A percentile compares a stretch with the other conserved stretches of the same genome.
Conservation (phyloP, 352 stramenopile species). For the Pythium phragmitis region DNA sequence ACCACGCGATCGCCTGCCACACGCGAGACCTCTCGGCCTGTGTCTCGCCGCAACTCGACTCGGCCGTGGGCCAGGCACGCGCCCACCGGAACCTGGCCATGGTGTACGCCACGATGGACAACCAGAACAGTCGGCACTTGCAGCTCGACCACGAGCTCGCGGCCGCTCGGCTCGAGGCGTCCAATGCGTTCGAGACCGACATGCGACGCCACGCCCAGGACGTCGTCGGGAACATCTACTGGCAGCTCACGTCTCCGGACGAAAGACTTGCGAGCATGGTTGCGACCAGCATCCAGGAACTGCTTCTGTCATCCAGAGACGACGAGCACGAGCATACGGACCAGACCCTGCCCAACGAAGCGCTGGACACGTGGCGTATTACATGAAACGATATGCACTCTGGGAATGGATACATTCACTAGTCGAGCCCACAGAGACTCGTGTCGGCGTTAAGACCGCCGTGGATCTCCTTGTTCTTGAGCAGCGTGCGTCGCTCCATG, state of each 20-base stretch:
- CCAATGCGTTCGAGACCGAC: conserved; percentile 47
- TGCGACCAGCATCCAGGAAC: conserved; percentile 34
- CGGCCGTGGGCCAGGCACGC: conserved; percentile 46
- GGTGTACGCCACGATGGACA: conserved; percentile 50
- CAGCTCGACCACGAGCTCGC: conserved; percentile 33
- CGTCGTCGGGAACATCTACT: conserved; percentile 67
- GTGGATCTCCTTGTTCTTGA: conserved; percentile 89
- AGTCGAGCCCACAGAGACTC: conserved; percentile 82
- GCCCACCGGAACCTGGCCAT: conserved; percentile 73
- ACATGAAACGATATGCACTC: conserved; percentile 1
- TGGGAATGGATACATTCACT: neutral
- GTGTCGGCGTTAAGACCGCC: conserved; percentile 73
- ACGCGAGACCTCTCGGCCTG: conserved; percentile 53
- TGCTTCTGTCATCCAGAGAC: conserved; percentile 24
- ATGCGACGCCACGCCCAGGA: conserved; percentile 40
- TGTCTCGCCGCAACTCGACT: conserved; percentile 37
- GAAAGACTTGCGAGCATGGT: conserved; percentile 38
- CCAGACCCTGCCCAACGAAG: no score
- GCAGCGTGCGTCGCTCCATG: conserved; percentile 63
- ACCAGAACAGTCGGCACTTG: neutral
- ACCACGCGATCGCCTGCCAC: conserved; percentile 60
- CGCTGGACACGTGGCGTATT: neutral
- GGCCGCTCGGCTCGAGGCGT: conserved; percentile 22
- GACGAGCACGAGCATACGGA: conserved; percentile 6
- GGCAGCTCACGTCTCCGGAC: conserved; percentile 46